Conservation (phyloP, 2,329 filamentous ascomycete genomes). For the Mycosphaerella arachidis region DNA sequence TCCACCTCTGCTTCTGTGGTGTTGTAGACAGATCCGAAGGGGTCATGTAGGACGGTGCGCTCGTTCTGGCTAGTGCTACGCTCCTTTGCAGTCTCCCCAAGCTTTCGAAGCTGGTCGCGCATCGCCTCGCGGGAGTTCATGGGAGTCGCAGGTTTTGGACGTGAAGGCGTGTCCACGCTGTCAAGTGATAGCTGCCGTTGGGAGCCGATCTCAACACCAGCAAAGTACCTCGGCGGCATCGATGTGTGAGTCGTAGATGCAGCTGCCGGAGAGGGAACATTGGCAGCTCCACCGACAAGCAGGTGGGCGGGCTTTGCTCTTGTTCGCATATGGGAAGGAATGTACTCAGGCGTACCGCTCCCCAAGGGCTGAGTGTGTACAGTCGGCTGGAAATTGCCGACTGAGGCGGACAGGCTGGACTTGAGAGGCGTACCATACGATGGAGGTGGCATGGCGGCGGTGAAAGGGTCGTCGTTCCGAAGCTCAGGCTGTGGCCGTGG, state of each 20-base stretch:
- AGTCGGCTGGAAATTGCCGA: not conserved
- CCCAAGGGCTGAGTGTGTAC: not conserved
- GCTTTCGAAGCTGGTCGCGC: slow-evolving; percentile 28
- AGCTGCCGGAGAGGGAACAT: not conserved
- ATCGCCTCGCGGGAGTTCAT: slow-evolving; percentile 17
- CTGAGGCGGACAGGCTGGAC: not conserved
- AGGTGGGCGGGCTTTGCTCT: not conserved
- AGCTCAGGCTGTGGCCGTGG: not conserved
- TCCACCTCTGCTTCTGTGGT: not conserved
- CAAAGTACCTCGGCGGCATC: not conserved
- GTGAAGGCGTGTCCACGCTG: not conserved
- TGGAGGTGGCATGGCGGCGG: not conserved
- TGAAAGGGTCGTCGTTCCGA: slow-evolving; percentile 6
- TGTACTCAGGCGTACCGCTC: not conserved
- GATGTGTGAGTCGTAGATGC: not conserved
- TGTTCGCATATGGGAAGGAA: not conserved
- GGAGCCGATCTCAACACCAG: not conserved
- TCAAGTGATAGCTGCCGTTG: not conserved
- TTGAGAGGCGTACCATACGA: not conserved
- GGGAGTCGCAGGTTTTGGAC: slow-evolving; percentile 9
- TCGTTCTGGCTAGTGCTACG: slow-evolving; percentile 25
- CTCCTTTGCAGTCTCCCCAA: slow-evolving; percentile 27
- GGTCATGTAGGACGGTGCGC: slow-evolving; percentile 32
- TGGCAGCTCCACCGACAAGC: not conserved
- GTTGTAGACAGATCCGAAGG: slow-evolving; percentile 18